Base-by-base conservation (phyloP, 2,329 filamentous ascomycete genomes). In the Fusarium sp. region DNA sequence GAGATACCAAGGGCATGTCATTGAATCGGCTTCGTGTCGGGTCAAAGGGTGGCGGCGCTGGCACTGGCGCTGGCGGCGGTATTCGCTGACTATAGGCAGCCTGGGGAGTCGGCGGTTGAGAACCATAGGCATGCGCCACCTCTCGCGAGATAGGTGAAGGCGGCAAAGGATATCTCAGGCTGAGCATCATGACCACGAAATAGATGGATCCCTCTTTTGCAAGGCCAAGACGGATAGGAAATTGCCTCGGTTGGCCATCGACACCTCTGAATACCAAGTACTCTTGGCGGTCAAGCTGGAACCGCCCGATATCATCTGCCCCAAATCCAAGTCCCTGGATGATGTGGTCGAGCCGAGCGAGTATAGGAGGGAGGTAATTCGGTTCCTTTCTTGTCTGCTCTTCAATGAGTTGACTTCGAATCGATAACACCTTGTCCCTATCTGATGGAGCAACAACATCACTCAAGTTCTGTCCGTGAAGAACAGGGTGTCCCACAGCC, bases 331-430 rank as follows among this genome's bases (percentile, higher is more conserved):
- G 80, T 1, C 81, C 79, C 61, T 86, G 83, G 31, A 89, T 84
- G 14, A 87, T 82, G 25, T 84, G 81, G 23, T 87, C 84, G 55
- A 87, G 84, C 62, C 83, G 84, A 36, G 81, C 83, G 64, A 87
- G 83, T n/a, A 90, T 90, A 2, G 88, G 88, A 4, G 88, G 88
- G 18, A 90, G 80, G 74, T 90, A 90, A 49, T 87, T 87, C 16
- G 88, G 87, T 29, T 89, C 86, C 60, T 83, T 86, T 69, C 83
- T 81, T 31, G 82, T 79, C 64, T 88, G 87, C 69, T 90, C 88
- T 14, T 85, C 84, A 57, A 87, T 83, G 50, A 91, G 80, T 55
- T 82, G 81, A 51, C 81, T 81, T 69, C 86, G 85, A 46, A 89
- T 77, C 8, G 78, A 78, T 40, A 79, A 73, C 4, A 89, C 79